Conservation (phyloP, 1,284 basidiomycete genomes). For the Caloboletus inedulis region DNA sequence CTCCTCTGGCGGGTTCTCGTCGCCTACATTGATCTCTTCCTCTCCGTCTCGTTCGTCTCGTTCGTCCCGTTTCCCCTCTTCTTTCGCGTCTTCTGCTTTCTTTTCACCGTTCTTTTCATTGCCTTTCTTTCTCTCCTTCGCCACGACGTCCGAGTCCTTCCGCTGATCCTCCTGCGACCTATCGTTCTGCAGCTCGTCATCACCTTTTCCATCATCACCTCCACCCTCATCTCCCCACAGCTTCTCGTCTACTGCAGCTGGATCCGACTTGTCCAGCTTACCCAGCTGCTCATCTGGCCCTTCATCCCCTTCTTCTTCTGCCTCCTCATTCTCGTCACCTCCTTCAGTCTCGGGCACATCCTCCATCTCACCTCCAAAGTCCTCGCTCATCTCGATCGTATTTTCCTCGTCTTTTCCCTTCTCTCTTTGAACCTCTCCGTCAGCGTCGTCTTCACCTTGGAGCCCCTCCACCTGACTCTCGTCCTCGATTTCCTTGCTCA, state of each 20-base stretch:
- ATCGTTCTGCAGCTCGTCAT: slow-evolving; percentile 54
- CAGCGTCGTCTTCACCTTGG: slow-evolving; percentile 61
- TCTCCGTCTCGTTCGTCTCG: slow-evolving; percentile 35
- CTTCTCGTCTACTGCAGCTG: slow-evolving; percentile 91
- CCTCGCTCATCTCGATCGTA: slow-evolving; percentile 72
- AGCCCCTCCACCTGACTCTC: slow-evolving; percentile 97
- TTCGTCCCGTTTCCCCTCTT: slow-evolving; percentile 36
- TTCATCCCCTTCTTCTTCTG: slow-evolving; percentile 59
- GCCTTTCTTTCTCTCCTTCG: slow-evolving; percentile 48
- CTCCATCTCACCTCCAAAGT: slow-evolving; percentile 81
- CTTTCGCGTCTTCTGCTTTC: slow-evolving; percentile 32
- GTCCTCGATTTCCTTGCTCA: slow-evolving; percentile 91
- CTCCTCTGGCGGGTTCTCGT: slow-evolving; percentile 30
- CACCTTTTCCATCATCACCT: slow-evolving; percentile 47
- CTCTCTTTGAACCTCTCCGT: slow-evolving; percentile 46
- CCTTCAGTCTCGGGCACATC: slow-evolving; percentile 65
- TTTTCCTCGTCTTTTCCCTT: slow-evolving; percentile 62
- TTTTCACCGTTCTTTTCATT: slow-evolving; percentile 37
- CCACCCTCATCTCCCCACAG: slow-evolving; percentile 87
- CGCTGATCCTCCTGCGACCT: slow-evolving; percentile 44
- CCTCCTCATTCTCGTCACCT: slow-evolving; percentile 46
- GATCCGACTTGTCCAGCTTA: slow-evolving; percentile 84
- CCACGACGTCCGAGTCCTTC: slow-evolving; percentile 67
- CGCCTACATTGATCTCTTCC: slow-evolving; percentile 31
- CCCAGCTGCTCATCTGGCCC: slow-evolving; percentile 81